Percentiles rank a stretch among this genome's conserved stretches.
Evolutionary conservation across 306 rosid species (phyloP).

Genomic region (Citrullus mucosospermus): DNA sequence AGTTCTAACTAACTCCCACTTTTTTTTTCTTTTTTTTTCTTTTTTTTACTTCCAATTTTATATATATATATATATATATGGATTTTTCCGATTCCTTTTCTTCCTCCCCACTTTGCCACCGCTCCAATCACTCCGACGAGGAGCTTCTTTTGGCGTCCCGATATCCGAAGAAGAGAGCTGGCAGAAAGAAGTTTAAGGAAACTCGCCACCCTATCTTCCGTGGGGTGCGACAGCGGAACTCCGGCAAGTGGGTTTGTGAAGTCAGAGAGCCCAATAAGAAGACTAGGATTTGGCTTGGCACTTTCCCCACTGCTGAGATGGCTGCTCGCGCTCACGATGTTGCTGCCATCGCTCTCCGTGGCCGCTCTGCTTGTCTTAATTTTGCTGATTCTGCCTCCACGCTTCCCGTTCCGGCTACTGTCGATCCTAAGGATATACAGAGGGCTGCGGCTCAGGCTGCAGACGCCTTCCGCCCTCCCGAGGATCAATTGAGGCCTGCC

Average conservation of each 20-base stretch:
- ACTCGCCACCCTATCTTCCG: constrained; percentile 74
- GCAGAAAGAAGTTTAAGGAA: constrained; percentile 81
- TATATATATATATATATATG: neutral
- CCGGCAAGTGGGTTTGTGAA: constrained; percentile 70
- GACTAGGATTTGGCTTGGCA: constrained; percentile 51
- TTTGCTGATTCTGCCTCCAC: constrained; percentile 59
- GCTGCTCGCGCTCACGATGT: constrained; percentile 81
- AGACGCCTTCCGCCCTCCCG: constrained; percentile 37
- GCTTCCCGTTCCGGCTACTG: constrained; percentile 33
- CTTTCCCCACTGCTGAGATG: constrained; percentile 68
- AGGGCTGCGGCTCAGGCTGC: constrained; percentile 49
- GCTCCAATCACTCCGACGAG: constrained; percentile 26
- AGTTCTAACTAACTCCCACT: too few species aligned
- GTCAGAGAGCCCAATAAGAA: constrained; percentile 72
- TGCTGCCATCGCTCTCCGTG: constrained; percentile 53
- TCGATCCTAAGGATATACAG: constrained; percentile 48
- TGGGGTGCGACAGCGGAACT: constrained; percentile 55
- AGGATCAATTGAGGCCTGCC: neutral
- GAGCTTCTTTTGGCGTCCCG: constrained; percentile 40
- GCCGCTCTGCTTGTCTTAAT: constrained; percentile 45
- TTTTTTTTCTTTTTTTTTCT: too few species aligned
- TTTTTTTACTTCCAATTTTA: too few species aligned
- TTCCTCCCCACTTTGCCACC: neutral
- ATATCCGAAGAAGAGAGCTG: constrained; percentile 67
- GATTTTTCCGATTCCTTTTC: neutral